These are phyloP conservation scores for Deakozyma indianensis DNA, from an alignment of 805 yeast species.

Conservation along the genomic window DNA sequence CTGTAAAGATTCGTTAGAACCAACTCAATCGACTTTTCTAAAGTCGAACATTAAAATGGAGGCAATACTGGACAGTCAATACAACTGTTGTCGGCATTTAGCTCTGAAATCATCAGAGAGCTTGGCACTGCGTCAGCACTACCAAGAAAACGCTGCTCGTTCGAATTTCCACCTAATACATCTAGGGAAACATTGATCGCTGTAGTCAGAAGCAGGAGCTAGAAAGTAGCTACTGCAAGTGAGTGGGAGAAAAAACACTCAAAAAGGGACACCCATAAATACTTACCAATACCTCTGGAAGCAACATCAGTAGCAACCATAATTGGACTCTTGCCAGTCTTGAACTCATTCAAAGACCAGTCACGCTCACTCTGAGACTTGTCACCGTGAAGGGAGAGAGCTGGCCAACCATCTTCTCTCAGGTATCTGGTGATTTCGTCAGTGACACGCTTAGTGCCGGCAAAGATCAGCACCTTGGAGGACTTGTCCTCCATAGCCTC, in stretches of 20 bases:
- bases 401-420: slow-evolving; percentile 98
- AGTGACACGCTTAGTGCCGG: slow-evolving; percentile 96
- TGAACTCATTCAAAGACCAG: slow-evolving; percentile 93
- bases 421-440: slow-evolving; percentile 85
- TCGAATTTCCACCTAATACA: no score
- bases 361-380: slow-evolving; percentile 96
- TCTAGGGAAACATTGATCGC: no score
- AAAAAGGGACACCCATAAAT: slow-evolving; percentile 5
- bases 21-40: no score
- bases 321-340: slow-evolving; percentile 81
- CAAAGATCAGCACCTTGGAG: slow-evolving; percentile 74
- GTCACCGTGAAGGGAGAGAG: slow-evolving; percentile 97
- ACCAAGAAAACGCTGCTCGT: no score
- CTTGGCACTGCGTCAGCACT: no score
- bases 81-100: no score
- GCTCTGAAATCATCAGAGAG: no score
- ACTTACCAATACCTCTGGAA: slow-evolving; percentile 75
- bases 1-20: not conserved
- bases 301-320: slow-evolving; percentile 99
- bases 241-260: no score
- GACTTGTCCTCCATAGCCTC: slow-evolving; percentile 51
- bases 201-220: no score
- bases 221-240: no score
- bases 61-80: no score
- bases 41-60: no score